Conservation (phyloP, 768 basidiomycete species). For the Xerocomus brunneocitrinus region DNA sequence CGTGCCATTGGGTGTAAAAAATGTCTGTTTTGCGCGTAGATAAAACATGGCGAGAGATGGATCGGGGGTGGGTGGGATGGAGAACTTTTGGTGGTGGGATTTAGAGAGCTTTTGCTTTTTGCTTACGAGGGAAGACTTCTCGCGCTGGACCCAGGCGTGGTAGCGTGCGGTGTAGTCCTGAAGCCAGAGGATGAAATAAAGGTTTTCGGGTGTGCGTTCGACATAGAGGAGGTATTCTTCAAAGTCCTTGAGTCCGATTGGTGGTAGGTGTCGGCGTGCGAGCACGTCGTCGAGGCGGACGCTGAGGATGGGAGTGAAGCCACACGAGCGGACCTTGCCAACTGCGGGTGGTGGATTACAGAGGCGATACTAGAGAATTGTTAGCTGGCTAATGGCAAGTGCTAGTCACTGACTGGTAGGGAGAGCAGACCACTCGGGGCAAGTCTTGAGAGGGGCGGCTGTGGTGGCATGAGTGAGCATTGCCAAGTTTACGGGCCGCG, state of each 20-base stretch:
- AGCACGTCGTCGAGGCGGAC: conserved; percentile 73
- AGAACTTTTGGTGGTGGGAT: conserved; percentile 29
- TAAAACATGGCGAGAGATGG: conserved; percentile 71
- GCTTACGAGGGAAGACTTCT: conserved; percentile 22
- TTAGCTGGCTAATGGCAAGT: background rate
- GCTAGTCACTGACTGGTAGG: conserved; percentile 33
- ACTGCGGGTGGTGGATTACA: conserved; percentile 68
- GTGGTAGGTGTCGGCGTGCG: conserved; percentile 72
- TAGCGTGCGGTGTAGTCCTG: conserved; percentile 62
- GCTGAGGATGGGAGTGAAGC: conserved; percentile 62
- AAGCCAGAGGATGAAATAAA: conserved; percentile 83
- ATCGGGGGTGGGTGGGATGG: conserved; percentile 36
- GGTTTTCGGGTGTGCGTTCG: conserved; percentile 70
- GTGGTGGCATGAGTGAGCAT: conserved; percentile 16
- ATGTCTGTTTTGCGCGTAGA: conserved; percentile 74
- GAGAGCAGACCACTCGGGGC: conserved; percentile 32
- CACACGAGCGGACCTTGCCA: conserved; percentile 64
- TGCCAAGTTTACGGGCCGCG: background rate
- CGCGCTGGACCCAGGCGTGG: conserved; percentile 36
- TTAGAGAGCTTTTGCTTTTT: conserved; percentile 42
- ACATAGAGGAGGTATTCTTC: conserved; percentile 82
- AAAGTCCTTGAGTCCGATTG: conserved; percentile 71
- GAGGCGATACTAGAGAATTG: conserved; percentile 37
- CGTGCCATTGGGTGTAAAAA: conserved; percentile 65
- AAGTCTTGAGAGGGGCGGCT: conserved; percentile 31